phyloP scores from a whole-genome alignment of 1,139 yeast genomes.

The Yamadazyma mexicana region DNA sequence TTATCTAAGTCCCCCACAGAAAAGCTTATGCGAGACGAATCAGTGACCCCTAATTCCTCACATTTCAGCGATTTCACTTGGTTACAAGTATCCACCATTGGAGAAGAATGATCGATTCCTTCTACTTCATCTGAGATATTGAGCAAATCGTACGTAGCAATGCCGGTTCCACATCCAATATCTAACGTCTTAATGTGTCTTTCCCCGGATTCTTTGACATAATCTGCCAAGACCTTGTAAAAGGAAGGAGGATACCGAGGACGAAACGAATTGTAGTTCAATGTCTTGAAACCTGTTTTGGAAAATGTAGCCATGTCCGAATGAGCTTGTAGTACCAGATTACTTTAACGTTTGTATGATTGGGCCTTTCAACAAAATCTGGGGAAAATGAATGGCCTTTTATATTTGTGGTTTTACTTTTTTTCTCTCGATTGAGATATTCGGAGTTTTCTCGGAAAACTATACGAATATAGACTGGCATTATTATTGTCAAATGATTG shows the following conservation, averaged over 20 bases:
- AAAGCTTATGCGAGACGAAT: constrained; percentile 29
- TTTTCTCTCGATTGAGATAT: background rate
- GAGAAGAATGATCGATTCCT: constrained; percentile 33
- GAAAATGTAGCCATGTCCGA: constrained; percentile 65
- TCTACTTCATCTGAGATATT: constrained; percentile 28
- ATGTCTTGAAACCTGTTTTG: constrained; percentile 55
- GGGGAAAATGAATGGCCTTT: background rate
- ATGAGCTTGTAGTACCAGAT: background rate
- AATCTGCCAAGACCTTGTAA: constrained; percentile 41
- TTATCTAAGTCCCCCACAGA: constrained; percentile 37
- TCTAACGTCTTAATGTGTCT: constrained; percentile 22
- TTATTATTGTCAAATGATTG: background rate
- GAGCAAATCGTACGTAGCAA: constrained; percentile 35
- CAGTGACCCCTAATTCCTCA: constrained; percentile 26
- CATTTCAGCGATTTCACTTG: constrained; percentile 22
- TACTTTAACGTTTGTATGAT: no score
- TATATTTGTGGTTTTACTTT: background rate
- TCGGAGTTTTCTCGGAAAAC: constrained; percentile 9
- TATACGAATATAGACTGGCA: background rate
- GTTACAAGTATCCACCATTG: constrained; percentile 34
- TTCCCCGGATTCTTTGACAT: constrained; percentile 11
- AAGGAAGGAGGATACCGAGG: constrained; percentile 65
- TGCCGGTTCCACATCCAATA: constrained; percentile 41
- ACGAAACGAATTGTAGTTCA: constrained; percentile 59
- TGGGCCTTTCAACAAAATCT: background rate